Evolutionary conservation across 1,284 basidiomycete genomes (phyloP).

Genomic region (Trichosporon coremiiforme): DNA sequence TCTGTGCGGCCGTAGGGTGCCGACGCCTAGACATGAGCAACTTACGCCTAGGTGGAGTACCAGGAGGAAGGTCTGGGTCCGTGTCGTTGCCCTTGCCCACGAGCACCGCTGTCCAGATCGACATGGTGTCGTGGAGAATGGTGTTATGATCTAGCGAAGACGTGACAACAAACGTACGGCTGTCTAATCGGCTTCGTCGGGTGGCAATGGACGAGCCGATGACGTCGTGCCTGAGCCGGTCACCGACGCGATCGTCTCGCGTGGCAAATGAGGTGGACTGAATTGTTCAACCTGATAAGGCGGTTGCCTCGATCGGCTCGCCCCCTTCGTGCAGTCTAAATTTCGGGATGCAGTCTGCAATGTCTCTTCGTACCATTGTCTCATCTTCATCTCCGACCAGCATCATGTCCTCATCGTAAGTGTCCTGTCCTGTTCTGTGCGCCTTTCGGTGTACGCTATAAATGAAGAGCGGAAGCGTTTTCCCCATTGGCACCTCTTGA

Average conservation of each 20-base stretch:
- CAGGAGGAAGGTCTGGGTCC: neutral
- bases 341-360: neutral
- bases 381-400: neutral
- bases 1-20: neutral
- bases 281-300: neutral
- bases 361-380: neutral
- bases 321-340: neutral
- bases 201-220: slow-evolving; percentile 8
- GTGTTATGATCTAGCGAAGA: neutral
- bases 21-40: neutral
- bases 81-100: slow-evolving; percentile 13
- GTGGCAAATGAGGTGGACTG: slow-evolving; percentile 15
- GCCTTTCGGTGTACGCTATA: neutral
- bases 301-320: neutral
- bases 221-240: slow-evolving; percentile 13
- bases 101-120: slow-evolving; percentile 15
- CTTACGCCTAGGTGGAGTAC: slow-evolving; percentile 9
- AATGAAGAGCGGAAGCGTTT: slow-evolving; percentile 20
- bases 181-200: neutral
- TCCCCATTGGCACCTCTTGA: slow-evolving; percentile 19
- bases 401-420: neutral
- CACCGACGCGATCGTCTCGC: neutral
- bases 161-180: slow-evolving; percentile 4
- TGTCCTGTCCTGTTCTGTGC: neutral
- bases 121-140: slow-evolving; percentile 17